phyloP scores from a whole-genome alignment of 495 filamentous ascomycete species.

The Trichoderma erinaceum region DNA sequence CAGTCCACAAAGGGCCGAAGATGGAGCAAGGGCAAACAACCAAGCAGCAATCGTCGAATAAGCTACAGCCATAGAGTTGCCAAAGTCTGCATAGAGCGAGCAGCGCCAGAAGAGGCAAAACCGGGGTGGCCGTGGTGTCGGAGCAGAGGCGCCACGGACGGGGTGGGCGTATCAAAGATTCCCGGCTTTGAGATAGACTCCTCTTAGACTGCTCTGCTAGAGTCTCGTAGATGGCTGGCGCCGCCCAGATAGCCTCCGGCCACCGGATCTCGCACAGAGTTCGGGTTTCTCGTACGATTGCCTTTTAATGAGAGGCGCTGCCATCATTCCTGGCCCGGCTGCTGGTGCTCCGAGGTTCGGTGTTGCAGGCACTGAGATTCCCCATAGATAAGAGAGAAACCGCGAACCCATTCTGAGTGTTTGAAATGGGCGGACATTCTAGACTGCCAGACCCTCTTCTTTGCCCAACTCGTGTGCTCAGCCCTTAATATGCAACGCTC shows the following conservation, averaged over 20 bases:
- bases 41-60: background rate
- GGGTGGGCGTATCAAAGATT: background rate
- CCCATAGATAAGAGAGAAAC: constrained; percentile 2
- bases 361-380: background rate
- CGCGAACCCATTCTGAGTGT: background rate
- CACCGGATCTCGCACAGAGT: background rate
- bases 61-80: background rate
- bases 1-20: constrained; percentile 7
- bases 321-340: too few relatives aligned
- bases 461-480: background rate
- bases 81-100: background rate
- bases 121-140: constrained; percentile 6
- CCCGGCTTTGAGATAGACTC: too few relatives aligned
- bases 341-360: background rate
- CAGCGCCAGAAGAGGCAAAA: background rate
- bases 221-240: background rate
- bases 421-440: background rate
- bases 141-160: background rate
- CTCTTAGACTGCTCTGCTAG: background rate
- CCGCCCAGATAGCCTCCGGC: background rate
- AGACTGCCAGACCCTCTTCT: background rate
- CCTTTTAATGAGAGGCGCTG: too few relatives aligned
- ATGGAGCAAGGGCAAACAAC: background rate
- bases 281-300: background rate
- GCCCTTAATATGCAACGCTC: too few relatives aligned